Conservation (phyloP, 345 rosid genomes). For the Eutrema yunnanense region DNA sequence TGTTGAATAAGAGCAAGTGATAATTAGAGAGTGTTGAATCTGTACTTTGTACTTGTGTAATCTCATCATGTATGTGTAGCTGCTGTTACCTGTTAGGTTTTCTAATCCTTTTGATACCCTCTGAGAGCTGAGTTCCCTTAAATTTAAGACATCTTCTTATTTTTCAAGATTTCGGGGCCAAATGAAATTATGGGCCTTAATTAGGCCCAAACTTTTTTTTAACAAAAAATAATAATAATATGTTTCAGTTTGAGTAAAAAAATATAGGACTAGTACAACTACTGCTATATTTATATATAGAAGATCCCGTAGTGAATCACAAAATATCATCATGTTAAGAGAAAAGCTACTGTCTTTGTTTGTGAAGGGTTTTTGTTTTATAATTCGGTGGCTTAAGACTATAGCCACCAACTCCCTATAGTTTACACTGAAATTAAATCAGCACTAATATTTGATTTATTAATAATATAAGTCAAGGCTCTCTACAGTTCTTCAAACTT, state of each 20-base stretch:
- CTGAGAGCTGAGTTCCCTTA: not conserved
- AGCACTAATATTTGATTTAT: not conserved
- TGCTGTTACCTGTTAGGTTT: not conserved
- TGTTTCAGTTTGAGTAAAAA: not conserved
- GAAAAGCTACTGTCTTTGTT: not conserved
- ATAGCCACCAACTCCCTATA: constrained; percentile 14
- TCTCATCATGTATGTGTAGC: constrained; percentile 23
- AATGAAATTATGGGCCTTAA: not conserved
- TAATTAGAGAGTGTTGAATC: constrained; percentile 5
- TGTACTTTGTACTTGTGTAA: constrained; percentile 16
- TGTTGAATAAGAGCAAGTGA: constrained; percentile 7
- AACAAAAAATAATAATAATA: not conserved
- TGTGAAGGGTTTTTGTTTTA: not conserved
- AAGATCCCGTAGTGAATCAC: not conserved
- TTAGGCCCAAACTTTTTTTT: not conserved
- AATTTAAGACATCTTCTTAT: not conserved
- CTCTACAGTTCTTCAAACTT: not conserved
- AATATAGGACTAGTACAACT: constrained; percentile 9
- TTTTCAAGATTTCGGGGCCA: not conserved
- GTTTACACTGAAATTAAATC: not conserved
- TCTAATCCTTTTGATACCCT: not conserved
- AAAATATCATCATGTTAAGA: not conserved
- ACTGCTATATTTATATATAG: not conserved
- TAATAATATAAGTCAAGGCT: not conserved
- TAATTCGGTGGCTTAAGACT: not conserved